A percentile compares a stretch with the other conserved stretches of the same genome.
phyloP scores from a whole-genome alignment of 257 asterid genomes.

The Ophiorrhiza pumila region DNA sequence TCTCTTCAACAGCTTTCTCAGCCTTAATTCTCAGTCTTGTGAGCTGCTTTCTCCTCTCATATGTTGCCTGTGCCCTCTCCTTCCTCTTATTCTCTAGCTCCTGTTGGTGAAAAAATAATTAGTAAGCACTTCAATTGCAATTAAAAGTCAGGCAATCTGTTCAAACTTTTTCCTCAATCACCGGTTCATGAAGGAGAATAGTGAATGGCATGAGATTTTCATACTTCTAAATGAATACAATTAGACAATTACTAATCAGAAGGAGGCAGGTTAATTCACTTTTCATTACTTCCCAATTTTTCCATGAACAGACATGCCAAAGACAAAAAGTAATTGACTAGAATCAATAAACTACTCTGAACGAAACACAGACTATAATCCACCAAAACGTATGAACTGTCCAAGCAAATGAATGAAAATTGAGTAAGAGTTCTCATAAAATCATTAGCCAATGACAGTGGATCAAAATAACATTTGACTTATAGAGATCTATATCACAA shows the following conservation, averaged over 20 bases:
- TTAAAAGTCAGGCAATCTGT: no score
- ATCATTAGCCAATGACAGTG: no score
- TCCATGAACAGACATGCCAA: background rate
- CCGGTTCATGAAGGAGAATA: background rate
- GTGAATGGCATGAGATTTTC: background rate
- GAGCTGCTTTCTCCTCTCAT: conserved; percentile 34
- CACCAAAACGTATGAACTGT: background rate
- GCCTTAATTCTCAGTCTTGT: conserved; percentile 30
- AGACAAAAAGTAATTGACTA: background rate
- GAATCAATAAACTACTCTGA: background rate
- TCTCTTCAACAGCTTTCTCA: conserved; percentile 28
- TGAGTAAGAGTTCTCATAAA: no score
- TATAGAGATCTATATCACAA: no score
- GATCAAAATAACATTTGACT: no score
- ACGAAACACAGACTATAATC: background rate
- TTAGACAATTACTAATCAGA: background rate
- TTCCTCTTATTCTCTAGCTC: conserved; percentile 34
- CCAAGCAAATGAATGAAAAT: background rate
- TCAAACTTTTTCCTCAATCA: background rate
- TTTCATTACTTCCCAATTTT: background rate
- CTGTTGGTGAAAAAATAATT: conserved; percentile 7
- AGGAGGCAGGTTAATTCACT: background rate
- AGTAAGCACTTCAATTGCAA: background rate
- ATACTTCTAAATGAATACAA: no score
- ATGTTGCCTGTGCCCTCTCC: conserved; percentile 29